Evolutionary conservation across 2,329 filamentous ascomycete genomes (phyloP).

Genomic region (Aspergillus sp.): DNA sequence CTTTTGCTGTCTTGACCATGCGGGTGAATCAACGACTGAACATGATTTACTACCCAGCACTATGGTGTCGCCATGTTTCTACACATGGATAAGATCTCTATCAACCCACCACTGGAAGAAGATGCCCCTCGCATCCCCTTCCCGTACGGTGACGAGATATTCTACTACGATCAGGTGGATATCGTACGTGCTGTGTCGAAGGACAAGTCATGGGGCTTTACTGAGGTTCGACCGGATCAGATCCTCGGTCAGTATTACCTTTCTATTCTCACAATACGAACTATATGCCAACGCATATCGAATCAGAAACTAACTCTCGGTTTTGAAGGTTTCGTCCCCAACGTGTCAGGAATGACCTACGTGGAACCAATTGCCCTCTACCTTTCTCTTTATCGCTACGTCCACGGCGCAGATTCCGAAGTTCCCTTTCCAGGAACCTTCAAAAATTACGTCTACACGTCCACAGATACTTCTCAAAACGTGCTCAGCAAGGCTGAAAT

Average conservation of each 20-base stretch:
- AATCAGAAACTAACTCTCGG: not conserved
- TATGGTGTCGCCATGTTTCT: conserved; percentile 29
- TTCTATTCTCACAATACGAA: too few relatives aligned
- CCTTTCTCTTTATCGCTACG: conserved; percentile 36
- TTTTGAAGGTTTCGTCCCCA: too few relatives aligned
- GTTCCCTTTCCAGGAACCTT: conserved; percentile 39
- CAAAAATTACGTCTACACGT: conserved; percentile 31
- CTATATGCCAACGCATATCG: not conserved
- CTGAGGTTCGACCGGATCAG: conserved; percentile 45
- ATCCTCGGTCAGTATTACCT: conserved; percentile 29
- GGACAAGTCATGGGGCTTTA: conserved; percentile 46
- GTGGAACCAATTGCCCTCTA: conserved; percentile 27
- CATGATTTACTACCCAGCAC: conserved; percentile 25
- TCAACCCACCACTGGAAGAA: conserved; percentile 37
- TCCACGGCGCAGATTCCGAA: conserved; percentile 36
- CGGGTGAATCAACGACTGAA: too few relatives aligned
- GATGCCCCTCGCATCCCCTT: conserved; percentile 41
- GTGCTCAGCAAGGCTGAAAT: conserved; percentile 23
- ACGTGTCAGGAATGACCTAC: too few relatives aligned
- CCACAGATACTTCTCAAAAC: conserved; percentile 39
- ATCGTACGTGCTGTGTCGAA: conserved; percentile 34
- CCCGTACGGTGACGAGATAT: conserved; percentile 44
- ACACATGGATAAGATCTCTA: conserved; percentile 15
- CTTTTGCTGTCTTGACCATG: conserved; percentile 5
- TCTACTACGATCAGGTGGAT: conserved; percentile 50